Conservation (phyloP, 164 flowering plant genomes). For the Berberis vulgaris region DNA sequence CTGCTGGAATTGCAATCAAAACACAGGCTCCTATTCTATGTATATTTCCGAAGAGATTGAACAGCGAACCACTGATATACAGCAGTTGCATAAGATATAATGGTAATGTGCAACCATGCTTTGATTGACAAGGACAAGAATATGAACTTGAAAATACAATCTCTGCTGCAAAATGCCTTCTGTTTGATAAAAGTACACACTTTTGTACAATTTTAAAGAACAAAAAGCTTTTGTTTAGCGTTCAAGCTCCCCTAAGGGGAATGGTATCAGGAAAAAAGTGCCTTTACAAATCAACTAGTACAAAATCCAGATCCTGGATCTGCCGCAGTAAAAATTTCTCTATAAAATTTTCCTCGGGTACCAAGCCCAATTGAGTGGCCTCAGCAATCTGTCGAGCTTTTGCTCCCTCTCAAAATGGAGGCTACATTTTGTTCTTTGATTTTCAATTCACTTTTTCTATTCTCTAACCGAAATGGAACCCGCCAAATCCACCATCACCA, state of each 20-base stretch:
- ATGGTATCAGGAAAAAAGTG: not conserved
- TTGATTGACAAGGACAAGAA: no score
- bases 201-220: no score
- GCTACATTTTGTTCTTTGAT: not conserved
- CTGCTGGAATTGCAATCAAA: no score
- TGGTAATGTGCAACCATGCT: no score
- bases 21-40: no score
- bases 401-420: slow-evolving; percentile 5
- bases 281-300: slow-evolving; percentile 4
- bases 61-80: no score
- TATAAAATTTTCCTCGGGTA: slow-evolving; percentile 1
- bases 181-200: no score
- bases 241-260: not conserved
- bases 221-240: no score
- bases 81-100: no score
- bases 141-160: no score
- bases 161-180: no score
- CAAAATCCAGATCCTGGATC: slow-evolving; percentile 2
- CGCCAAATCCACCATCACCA: slow-evolving; percentile 39
- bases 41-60: no score
- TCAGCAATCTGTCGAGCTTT: slow-evolving; percentile 13
- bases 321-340: slow-evolving; percentile 6
- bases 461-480: slow-evolving; percentile 37
- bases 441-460: not conserved
- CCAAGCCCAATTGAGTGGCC: slow-evolving; percentile 10